phyloP scores from a whole-genome alignment of 2,329 filamentous ascomycete species.

The Escovopsis sp. region DNA sequence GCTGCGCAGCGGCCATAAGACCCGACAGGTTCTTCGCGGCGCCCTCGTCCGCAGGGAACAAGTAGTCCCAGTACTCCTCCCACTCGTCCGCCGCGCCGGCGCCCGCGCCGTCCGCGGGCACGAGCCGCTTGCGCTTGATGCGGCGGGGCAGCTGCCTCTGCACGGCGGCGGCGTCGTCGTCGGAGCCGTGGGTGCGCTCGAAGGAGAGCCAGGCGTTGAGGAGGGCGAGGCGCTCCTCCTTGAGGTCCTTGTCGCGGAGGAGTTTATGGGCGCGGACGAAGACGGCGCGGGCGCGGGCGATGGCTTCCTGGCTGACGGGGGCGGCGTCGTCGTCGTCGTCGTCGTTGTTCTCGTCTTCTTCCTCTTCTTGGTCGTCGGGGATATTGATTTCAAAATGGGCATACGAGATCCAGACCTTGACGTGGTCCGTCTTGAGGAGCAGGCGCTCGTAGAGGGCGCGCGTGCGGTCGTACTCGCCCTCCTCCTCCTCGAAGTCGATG shows the following conservation, averaged over 20 bases:
- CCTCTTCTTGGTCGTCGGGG: conserved; percentile 52
- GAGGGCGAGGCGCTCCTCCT: conserved; percentile 83
- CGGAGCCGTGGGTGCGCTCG: conserved; percentile 67
- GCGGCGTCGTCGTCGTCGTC: conserved; percentile 44
- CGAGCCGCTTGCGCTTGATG: conserved; percentile 83
- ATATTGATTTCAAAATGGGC: conserved; percentile 97
- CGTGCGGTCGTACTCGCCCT: conserved; percentile 76
- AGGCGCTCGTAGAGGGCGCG: conserved; percentile 77
- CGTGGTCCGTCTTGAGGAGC: conserved; percentile 87
- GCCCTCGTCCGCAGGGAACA: conserved; percentile 91
- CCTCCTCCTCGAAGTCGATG: conserved; percentile 96
- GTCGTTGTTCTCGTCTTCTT: conserved; percentile 32
- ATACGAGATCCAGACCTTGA: conserved; percentile 98
- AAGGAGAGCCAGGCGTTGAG: conserved; percentile 89
- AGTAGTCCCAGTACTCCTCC: conserved; percentile 90
- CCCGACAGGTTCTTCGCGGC: conserved; percentile 70
- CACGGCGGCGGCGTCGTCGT: conserved; percentile 63
- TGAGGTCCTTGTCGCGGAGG: conserved; percentile 81
- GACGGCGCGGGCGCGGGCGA: conserved; percentile 62
- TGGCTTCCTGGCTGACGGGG: conserved; percentile 68
- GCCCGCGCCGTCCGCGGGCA: conserved; percentile 43
- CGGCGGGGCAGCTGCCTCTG: conserved; percentile 87
- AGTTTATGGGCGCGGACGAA: conserved; percentile 75
- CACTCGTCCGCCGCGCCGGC: conserved; percentile 34
- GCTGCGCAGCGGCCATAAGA: conserved; percentile 69